Evolutionary conservation across 768 basidiomycete genomes (phyloP).

Genomic region (Naganishia friedmannii): DNA sequence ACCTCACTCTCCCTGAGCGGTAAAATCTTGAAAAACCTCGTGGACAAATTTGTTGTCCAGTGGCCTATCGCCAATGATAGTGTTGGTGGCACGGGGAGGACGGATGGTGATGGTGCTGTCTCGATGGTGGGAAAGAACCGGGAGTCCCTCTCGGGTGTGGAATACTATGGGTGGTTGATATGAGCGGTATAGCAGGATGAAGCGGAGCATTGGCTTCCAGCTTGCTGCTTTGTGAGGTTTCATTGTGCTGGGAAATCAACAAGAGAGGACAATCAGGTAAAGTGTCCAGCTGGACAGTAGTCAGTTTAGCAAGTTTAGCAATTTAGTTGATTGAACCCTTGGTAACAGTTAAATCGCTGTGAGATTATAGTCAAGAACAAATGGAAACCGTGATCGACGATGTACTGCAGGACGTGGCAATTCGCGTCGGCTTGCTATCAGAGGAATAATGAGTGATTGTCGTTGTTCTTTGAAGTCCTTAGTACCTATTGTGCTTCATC

Average conservation of each 20-base stretch:
- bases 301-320: too few relatives aligned
- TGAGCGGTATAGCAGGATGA: not conserved
- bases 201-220: not conserved
- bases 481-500: too few relatives aligned
- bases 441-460: too few relatives aligned
- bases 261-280: not conserved
- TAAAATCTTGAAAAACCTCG: slow-evolving; percentile 72
- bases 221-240: not conserved
- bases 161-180: slow-evolving; percentile 27
- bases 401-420: too few relatives aligned
- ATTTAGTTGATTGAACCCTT: not conserved
- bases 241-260: too few relatives aligned
- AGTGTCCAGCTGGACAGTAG: too few relatives aligned
- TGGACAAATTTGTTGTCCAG: slow-evolving; percentile 88
- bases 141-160: not conserved
- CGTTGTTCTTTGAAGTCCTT: too few relatives aligned
- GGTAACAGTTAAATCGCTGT: not conserved
- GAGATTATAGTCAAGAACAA: too few relatives aligned
- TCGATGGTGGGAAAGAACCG: not conserved
- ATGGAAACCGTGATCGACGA: too few relatives aligned
- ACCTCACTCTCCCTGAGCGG: slow-evolving; percentile 76
- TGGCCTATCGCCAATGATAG: slow-evolving; percentile 57
- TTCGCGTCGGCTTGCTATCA: too few relatives aligned
- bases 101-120: not conserved
- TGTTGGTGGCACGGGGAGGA: not conserved